Evolutionary conservation across 371 early-diverging fungal species (phyloP).

Genomic region (Catenaria anguillulae): DNA sequence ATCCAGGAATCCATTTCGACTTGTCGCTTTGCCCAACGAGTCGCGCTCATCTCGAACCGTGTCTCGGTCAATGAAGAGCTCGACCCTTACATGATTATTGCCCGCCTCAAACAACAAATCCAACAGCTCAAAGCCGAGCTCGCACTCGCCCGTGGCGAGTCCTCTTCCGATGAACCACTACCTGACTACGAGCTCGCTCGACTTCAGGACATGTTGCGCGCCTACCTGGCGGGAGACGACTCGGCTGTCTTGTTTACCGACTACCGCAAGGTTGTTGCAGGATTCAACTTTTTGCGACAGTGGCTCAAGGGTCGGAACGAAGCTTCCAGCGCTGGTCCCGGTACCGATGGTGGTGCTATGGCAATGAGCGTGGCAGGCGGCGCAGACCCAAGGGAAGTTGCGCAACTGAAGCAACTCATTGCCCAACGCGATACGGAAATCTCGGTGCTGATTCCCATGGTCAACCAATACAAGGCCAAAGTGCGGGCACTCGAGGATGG

Average conservation of each 20-base stretch:
- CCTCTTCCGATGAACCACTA: slow-evolving; percentile 14
- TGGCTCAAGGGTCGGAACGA: neutral
- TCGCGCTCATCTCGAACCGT: slow-evolving; percentile 34
- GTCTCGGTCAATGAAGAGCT: slow-evolving; percentile 37
- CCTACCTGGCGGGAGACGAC: slow-evolving; percentile 21
- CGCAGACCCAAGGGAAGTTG: slow-evolving; percentile 15
- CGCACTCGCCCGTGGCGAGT: slow-evolving; percentile 26
- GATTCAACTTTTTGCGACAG: slow-evolving; percentile 25
- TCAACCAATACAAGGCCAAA: slow-evolving; percentile 26
- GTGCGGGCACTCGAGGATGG: neutral
- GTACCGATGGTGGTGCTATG: slow-evolving; percentile 18
- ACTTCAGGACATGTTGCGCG: slow-evolving; percentile 21
- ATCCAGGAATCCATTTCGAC: slow-evolving; percentile 39
- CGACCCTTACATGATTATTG: slow-evolving; percentile 35
- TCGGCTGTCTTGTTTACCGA: slow-evolving; percentile 23
- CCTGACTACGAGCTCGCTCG: slow-evolving; percentile 32
- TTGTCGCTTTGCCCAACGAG: slow-evolving; percentile 43
- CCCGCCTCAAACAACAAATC: slow-evolving; percentile 27
- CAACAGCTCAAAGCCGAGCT: slow-evolving; percentile 29
- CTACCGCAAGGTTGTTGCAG: slow-evolving; percentile 25
- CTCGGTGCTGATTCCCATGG: slow-evolving; percentile 26
- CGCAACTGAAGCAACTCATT: slow-evolving; percentile 21
- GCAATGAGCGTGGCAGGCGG: slow-evolving; percentile 26
- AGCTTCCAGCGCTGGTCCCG: too few relatives aligned
- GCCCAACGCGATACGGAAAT: slow-evolving; percentile 41